phyloP scores from a whole-genome alignment of 1,139 yeast genomes.

The Nakaseomyces kungkrabaensis region DNA sequence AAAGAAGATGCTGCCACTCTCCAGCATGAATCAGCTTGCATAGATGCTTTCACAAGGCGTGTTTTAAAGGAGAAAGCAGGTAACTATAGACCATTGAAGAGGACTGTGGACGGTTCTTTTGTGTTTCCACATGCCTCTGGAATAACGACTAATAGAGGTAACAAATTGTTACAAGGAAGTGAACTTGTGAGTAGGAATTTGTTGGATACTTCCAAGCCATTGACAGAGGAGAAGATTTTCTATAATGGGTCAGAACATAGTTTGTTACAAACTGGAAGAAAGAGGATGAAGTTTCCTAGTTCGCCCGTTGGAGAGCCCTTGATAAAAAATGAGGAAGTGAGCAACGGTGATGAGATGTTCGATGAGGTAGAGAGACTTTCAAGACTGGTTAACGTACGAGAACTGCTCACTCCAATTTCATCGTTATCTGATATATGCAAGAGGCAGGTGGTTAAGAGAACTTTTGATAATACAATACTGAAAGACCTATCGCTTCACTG shows the following conservation, averaged over 20 bases:
- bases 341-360: constrained; percentile 27
- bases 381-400: constrained; percentile 35
- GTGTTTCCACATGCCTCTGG: constrained; percentile 26
- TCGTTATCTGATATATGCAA: constrained; percentile 72
- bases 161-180: constrained; percentile 44
- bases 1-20: constrained; percentile 1
- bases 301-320: constrained; percentile 17
- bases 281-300: constrained; percentile 23
- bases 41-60: constrained; percentile 21
- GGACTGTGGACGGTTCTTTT: constrained; percentile 19
- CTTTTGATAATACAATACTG: constrained; percentile 46
- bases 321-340: constrained; percentile 12
- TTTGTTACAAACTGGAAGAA: constrained; percentile 22
- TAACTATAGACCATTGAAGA: constrained; percentile 24
- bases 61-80: constrained; percentile 27
- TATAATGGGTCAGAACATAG: constrained; percentile 31
- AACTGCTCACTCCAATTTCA: constrained; percentile 63
- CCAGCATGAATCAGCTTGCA: constrained; percentile 4
- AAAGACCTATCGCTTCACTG: constrained; percentile 57
- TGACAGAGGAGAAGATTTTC: constrained; percentile 30
- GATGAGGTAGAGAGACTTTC: constrained; percentile 34
- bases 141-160: constrained; percentile 45
- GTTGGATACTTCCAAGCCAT: constrained; percentile 31
- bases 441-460: constrained; percentile 59
- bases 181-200: constrained; percentile 30